Conservation (phyloP, 1,139 yeast species). For the Magnusiomyces fungicola region DNA sequence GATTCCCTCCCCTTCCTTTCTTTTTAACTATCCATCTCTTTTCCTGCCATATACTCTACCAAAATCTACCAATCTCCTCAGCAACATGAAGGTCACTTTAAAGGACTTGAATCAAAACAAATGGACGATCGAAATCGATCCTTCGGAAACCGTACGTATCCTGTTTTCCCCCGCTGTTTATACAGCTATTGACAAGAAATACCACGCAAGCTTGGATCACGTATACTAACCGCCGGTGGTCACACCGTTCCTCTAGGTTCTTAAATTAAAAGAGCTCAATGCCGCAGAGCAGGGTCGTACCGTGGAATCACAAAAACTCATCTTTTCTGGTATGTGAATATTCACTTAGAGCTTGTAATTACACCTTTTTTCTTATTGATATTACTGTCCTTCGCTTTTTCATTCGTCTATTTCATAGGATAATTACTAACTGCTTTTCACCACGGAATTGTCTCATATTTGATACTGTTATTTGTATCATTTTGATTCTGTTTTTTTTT, state of each 20-base stretch:
- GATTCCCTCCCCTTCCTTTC: neutral
- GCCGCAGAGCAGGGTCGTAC: slow-evolving; percentile 66
- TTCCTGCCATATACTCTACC: neutral
- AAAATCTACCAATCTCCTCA: neutral
- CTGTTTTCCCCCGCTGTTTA: too few relatives aligned
- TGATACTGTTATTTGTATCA: too few relatives aligned
- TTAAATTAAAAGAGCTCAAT: slow-evolving; percentile 63
- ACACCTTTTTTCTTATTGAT: too few relatives aligned
- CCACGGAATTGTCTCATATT: too few relatives aligned
- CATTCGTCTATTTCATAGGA: too few relatives aligned
- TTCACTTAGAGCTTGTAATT: too few relatives aligned
- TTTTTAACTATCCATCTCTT: neutral
- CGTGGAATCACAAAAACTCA: slow-evolving; percentile 72
- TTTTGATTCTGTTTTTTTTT: neutral
- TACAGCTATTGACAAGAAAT: too few relatives aligned
- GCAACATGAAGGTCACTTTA: slow-evolving; percentile 66
- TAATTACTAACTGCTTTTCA: too few relatives aligned
- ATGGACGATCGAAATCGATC: slow-evolving; percentile 71
- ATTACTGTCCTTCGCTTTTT: too few relatives aligned
- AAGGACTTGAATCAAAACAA: slow-evolving; percentile 92
- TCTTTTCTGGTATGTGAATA: slow-evolving; percentile 69
- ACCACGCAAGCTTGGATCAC: too few relatives aligned
- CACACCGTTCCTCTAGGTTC: slow-evolving; percentile 45
- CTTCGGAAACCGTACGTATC: slow-evolving; percentile 53
- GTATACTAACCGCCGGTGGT: too few relatives aligned